phyloP scores from a whole-genome alignment of 192 early-diverging fungal genomes.

The Backusella tarrabulga region DNA sequence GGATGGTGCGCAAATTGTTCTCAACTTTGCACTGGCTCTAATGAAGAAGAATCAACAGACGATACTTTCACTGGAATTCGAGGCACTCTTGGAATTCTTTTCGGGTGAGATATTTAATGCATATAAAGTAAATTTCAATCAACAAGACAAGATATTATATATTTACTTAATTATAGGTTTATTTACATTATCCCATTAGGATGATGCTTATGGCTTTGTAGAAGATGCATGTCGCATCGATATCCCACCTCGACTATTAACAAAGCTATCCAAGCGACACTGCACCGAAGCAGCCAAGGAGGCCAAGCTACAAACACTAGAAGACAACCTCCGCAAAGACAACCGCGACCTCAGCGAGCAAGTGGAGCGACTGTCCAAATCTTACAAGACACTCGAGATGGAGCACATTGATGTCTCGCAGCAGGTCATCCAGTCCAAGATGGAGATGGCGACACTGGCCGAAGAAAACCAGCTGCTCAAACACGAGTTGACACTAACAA shows the following conservation, averaged over 20 bases:
- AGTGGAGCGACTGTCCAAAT: slow-evolving; percentile 57
- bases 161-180: background rate
- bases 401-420: slow-evolving; percentile 77
- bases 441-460: slow-evolving; percentile 50
- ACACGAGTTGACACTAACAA: slow-evolving; percentile 56
- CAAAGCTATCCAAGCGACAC: slow-evolving; percentile 70
- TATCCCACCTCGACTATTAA: slow-evolving; percentile 64
- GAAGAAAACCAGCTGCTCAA: slow-evolving; percentile 54
- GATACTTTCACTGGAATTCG: slow-evolving; percentile 83
- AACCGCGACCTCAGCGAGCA: slow-evolving; percentile 63
- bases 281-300: slow-evolving; percentile 58
- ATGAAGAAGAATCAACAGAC: slow-evolving; percentile 77
- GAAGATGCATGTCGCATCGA: slow-evolving; percentile 75
- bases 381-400: slow-evolving; percentile 63
- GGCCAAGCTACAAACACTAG: slow-evolving; percentile 62
- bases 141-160: background rate
- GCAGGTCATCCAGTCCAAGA: slow-evolving; percentile 56
- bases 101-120: slow-evolving; percentile 85
- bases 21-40: slow-evolving; percentile 87
- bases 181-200: slow-evolving; percentile 27
- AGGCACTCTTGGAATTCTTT: slow-evolving; percentile 82
- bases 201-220: slow-evolving; percentile 74
- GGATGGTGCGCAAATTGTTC: slow-evolving; percentile 82
- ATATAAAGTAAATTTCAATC: slow-evolving; percentile 63
- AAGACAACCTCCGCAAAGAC: slow-evolving; percentile 59